A percentile compares a stretch with the other conserved stretches of the same genome.
These are phyloP conservation scores for Rhinocladiella mackenziei DNA, from an alignment of 2,329 filamentous ascomycete genomes.

Conservation along the genomic window DNA sequence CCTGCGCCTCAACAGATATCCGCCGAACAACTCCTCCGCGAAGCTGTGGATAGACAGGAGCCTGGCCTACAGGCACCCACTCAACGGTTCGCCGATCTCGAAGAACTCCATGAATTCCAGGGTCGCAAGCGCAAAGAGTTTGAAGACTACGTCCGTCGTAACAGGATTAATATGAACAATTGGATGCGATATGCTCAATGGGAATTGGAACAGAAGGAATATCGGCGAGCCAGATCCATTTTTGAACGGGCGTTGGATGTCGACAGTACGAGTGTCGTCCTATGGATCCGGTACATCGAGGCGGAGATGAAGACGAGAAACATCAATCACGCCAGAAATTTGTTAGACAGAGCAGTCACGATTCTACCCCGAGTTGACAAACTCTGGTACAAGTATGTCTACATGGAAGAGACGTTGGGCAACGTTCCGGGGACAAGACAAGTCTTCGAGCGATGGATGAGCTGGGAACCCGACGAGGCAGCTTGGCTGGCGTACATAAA, in stretches of 20 bases:
- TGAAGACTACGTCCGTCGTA: conserved; percentile 94
- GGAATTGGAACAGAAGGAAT: conserved; percentile 98
- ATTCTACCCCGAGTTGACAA: conserved; percentile 89
- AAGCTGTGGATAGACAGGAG: conserved; percentile 96
- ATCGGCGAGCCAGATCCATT: conserved; percentile 80
- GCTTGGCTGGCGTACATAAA: conserved; percentile 97
- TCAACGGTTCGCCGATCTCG: conserved; percentile 90
- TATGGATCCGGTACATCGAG: conserved; percentile 94
- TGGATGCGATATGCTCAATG: conserved; percentile 97
- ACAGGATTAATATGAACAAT: conserved; percentile 94
- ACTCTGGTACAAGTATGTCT: conserved; percentile 98
- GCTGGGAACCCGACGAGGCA: conserved; percentile 93
- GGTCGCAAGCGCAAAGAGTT: conserved; percentile 94
- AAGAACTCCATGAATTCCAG: conserved; percentile 97
- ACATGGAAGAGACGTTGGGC: conserved; percentile 96
- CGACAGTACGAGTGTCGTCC: conserved; percentile 75
- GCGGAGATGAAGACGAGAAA: conserved; percentile 92
- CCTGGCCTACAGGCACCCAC: conserved; percentile 81
- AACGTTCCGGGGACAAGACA: conserved; percentile 89
- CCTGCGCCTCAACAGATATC: conserved; percentile 87
- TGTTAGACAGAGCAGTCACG: conserved; percentile 91
- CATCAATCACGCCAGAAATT: conserved; percentile 93
- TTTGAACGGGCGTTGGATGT: conserved; percentile 95
- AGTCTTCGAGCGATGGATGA: conserved; percentile 97
- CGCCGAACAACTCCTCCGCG: conserved; percentile 92